These are phyloP conservation scores for Umbelopsis ramanniana DNA, from an alignment of 192 early-diverging fungal species.

Conservation along the genomic window DNA sequence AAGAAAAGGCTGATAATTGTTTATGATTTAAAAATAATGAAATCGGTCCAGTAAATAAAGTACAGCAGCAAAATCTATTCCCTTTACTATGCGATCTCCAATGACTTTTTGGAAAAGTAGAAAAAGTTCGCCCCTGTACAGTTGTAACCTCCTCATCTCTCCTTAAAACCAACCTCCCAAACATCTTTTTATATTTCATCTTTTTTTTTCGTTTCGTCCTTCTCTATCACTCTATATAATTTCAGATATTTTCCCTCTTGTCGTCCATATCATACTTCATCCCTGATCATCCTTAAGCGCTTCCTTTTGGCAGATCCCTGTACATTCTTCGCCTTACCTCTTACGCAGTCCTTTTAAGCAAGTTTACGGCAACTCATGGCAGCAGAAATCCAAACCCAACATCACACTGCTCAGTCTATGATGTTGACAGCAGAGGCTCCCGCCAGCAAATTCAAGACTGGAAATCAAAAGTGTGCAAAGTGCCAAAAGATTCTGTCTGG, in stretches of 20 bases:
- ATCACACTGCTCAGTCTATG: not conserved
- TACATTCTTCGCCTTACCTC: not conserved
- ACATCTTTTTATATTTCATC: not conserved
- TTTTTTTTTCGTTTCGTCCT: not conserved
- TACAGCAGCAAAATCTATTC: not conserved
- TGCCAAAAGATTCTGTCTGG: slow-evolving; percentile 43
- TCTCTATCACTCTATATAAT: not conserved
- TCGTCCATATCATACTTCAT: not conserved
- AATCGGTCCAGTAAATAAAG: not conserved
- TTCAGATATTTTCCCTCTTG: not conserved
- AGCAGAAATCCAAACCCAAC: slow-evolving; percentile 6
- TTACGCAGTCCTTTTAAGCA: not conserved
- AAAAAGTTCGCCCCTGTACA: slow-evolving; percentile 7
- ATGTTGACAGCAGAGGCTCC: not conserved
- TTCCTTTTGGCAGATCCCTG: not conserved
- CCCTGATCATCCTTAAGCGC: not conserved
- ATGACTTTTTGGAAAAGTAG: not conserved
- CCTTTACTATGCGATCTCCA: not conserved
- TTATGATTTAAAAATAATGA: not conserved
- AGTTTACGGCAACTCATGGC: not conserved
- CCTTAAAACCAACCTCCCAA: slow-evolving; percentile 24
- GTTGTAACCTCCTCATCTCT: slow-evolving; percentile 5
- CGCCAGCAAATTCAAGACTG: slow-evolving; percentile 1
- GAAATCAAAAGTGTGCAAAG: slow-evolving; percentile 22
- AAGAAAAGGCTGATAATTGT: not conserved